A percentile compares a stretch with the other conserved stretches of the same genome.
Conservation (phyloP, 495 filamentous ascomycete genomes). For the Aspergillus carlsbadensis region DNA sequence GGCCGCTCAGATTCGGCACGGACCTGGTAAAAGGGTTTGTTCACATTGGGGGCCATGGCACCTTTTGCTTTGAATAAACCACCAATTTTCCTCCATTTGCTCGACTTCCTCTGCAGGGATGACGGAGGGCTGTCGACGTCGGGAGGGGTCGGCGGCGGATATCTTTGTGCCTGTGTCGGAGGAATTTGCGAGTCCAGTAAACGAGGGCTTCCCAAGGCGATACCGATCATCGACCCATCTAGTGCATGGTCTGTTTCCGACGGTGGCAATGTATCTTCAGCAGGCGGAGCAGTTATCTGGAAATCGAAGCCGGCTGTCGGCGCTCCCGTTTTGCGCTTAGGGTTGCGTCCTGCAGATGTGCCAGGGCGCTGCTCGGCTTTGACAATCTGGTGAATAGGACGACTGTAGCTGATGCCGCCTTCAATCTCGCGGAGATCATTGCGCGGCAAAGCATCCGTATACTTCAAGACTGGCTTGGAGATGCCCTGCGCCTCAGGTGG, state of each 20-base stretch:
- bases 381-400: slow-evolving; percentile 14
- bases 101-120: slow-evolving; percentile 40
- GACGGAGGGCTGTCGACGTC: slow-evolving; percentile 16
- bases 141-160: slow-evolving; percentile 13
- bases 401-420: slow-evolving; percentile 6
- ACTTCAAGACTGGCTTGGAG: slow-evolving; percentile 35
- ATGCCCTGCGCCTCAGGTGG: slow-evolving; percentile 25
- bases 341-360: slow-evolving; percentile 20
- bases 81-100: slow-evolving; percentile 59
- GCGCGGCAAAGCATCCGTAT: slow-evolving; percentile 36
- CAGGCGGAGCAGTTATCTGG: slow-evolving; percentile 31
- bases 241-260: slow-evolving; percentile 13
- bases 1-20: slow-evolving; percentile 11
- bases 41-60: slow-evolving; percentile 25
- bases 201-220: slow-evolving; percentile 56
- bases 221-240: slow-evolving; percentile 46
- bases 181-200: slow-evolving; percentile 25
- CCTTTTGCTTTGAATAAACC: slow-evolving; percentile 49
- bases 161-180: slow-evolving; percentile 25
- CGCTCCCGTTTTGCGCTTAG: slow-evolving; percentile 18
- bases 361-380: slow-evolving; percentile 25
- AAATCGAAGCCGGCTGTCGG: slow-evolving; percentile 37
- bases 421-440: slow-evolving; percentile 28
- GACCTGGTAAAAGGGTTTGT: slow-evolving; percentile 26
- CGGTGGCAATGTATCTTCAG: slow-evolving; percentile 23